These are phyloP conservation scores for Scutellaria galericulata DNA, from an alignment of 257 asterid genomes.

Conservation along the genomic window DNA sequence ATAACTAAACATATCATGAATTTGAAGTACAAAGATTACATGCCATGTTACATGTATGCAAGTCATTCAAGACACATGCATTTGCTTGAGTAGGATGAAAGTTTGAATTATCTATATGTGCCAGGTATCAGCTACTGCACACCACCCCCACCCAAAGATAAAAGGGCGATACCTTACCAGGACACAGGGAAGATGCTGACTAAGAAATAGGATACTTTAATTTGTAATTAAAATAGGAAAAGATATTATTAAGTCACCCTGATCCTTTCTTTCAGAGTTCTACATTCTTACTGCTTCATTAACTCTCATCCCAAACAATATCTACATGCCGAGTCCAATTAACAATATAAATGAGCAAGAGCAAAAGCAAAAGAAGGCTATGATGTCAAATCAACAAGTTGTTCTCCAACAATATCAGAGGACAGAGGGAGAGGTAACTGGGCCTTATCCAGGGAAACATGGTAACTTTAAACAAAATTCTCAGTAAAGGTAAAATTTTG, in stretches of 20 bases:
- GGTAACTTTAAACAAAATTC: not conserved
- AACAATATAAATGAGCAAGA: not conserved
- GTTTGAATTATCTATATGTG: not conserved
- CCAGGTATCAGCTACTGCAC: not conserved
- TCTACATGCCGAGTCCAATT: not conserved
- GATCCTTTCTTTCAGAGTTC: not conserved
- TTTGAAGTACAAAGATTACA: slow-evolving; percentile 9
- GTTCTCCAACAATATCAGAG: slow-evolving; percentile 4
- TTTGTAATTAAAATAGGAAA: not conserved
- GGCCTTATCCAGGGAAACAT: not conserved
- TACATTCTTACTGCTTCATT: not conserved
- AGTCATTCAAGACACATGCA: slow-evolving; percentile 20
- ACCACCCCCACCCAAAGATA: too few relatives aligned
- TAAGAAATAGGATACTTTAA: not conserved
- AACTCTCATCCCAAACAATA: not conserved
- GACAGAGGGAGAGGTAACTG: not conserved
- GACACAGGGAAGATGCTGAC: not conserved
- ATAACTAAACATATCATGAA: slow-evolving; percentile 27
- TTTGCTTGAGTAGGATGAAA: not conserved
- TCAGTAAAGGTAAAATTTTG: not conserved
- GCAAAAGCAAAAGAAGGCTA: not conserved
- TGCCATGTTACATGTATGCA: not conserved
- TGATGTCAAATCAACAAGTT: not conserved
- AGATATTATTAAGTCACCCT: not conserved
- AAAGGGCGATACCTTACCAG: not conserved